phyloP scores from a whole-genome alignment of 2,329 filamentous ascomycete species.

The Pseudopithomyces chartarum region DNA sequence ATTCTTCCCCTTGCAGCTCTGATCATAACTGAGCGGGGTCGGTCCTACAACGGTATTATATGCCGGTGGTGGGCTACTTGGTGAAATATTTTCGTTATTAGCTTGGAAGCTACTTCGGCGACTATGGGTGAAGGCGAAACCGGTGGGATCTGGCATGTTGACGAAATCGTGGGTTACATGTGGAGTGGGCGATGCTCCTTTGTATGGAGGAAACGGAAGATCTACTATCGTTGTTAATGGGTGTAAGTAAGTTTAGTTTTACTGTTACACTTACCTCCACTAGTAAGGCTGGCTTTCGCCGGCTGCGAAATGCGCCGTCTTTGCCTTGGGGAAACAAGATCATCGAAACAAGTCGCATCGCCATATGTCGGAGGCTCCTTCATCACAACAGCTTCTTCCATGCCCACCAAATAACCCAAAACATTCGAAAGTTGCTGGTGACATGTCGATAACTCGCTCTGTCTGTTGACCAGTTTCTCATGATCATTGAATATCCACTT shows the following conservation, averaged over 20 bases:
- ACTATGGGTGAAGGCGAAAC: not conserved
- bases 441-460: constrained; percentile 24
- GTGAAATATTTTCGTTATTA: not conserved
- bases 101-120: not conserved
- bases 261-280: not conserved
- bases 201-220: not conserved
- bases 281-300: not conserved
- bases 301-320: not conserved
- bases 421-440: constrained; percentile 33
- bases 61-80: not conserved
- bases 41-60: not conserved
- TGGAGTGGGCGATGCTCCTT: too few species aligned
- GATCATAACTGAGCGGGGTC: not conserved
- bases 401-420: constrained; percentile 18
- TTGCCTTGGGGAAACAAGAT: not conserved
- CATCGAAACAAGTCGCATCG: not conserved
- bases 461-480: constrained; percentile 27
- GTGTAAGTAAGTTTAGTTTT: not conserved
- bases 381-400: constrained; percentile 16
- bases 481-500: constrained; percentile 30
- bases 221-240: not conserved
- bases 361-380: not conserved
- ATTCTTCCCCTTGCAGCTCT: not conserved
- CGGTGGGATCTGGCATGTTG: not conserved
- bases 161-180: not conserved